These are phyloP conservation scores for Thelonectria olida DNA, from an alignment of 2,329 filamentous ascomycete species.

Conservation along the genomic window DNA sequence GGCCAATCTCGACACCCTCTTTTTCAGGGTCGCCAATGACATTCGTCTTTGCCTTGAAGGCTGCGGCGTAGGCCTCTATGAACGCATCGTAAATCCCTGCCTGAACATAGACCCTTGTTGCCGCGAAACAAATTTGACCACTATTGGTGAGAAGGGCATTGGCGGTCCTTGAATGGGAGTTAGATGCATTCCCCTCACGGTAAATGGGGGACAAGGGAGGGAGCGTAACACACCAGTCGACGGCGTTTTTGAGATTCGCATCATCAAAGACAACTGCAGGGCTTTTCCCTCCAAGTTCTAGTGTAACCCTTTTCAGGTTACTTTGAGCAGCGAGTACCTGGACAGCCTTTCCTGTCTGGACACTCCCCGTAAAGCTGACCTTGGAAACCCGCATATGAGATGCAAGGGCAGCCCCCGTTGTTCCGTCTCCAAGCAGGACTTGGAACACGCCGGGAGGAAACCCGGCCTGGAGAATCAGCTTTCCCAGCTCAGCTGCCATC, in stretches of 20 bases:
- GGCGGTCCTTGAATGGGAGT: too few species aligned
- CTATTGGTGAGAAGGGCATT: constrained; percentile 72
- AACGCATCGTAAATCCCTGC: constrained; percentile 67
- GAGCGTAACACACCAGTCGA: constrained; percentile 46
- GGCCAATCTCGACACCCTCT: constrained; percentile 66
- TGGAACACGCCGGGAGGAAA: constrained; percentile 56
- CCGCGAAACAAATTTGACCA: constrained; percentile 80
- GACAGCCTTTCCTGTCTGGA: constrained; percentile 72
- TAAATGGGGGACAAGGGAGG: too few species aligned
- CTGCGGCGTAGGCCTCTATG: constrained; percentile 65
- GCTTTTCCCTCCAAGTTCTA: constrained; percentile 77
- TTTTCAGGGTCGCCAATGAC: constrained; percentile 70
- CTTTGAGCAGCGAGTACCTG: constrained; percentile 56
- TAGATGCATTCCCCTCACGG: too few species aligned
- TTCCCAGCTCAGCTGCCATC: constrained; percentile 44
- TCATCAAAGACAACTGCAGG: constrained; percentile 73
- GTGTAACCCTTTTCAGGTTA: constrained; percentile 76
- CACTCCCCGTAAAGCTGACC: constrained; percentile 77
- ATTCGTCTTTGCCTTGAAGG: constrained; percentile 64
- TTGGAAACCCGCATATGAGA: constrained; percentile 50
- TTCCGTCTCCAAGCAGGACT: constrained; percentile 41
- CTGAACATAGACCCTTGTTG: constrained; percentile 76
- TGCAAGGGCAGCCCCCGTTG: constrained; percentile 22
- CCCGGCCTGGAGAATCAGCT: constrained; percentile 50
- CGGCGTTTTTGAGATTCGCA: constrained; percentile 70